A percentile compares a stretch with the other conserved stretches of the same genome.
phyloP scores from a whole-genome alignment of 768 basidiomycete species.

The Holtermanniella nyarrowii region DNA sequence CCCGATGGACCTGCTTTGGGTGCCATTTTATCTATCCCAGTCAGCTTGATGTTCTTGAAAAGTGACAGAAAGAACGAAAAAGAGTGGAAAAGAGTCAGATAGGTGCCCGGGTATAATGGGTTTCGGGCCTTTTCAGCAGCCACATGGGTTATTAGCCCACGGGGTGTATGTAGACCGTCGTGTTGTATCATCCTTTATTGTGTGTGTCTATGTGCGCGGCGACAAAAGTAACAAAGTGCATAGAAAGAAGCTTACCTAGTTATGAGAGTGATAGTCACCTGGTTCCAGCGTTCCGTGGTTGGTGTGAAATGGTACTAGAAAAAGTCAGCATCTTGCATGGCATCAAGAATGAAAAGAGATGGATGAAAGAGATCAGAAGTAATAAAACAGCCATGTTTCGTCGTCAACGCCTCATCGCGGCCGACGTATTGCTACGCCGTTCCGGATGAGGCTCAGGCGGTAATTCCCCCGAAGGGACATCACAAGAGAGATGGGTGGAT shows the following conservation, averaged over 20 bases:
- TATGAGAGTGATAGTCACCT: background rate
- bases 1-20: conserved; percentile 27
- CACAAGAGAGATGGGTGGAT: conserved; percentile 10
- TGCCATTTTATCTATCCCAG: conserved; percentile 14
- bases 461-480: conserved; percentile 39
- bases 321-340: background rate
- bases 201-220: background rate
- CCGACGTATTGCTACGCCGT: conserved; percentile 20
- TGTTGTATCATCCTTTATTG: conserved; percentile 38
- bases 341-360: background rate
- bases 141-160: background rate
- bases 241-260: background rate
- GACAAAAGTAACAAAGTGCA: background rate
- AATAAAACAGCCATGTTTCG: conserved; percentile 41
- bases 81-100: conserved; percentile 25
- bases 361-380: conserved; percentile 15
- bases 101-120: conserved; percentile 38
- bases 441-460: conserved; percentile 30
- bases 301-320: too few relatives aligned
- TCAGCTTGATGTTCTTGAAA: background rate
- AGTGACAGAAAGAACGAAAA: background rate
- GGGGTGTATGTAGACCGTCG: conserved; percentile 38
- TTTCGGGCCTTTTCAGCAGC: conserved; percentile 37
- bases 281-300: background rate
- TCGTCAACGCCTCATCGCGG: conserved; percentile 20